These are phyloP conservation scores for Chlorella sp. DNA, from an alignment of 139 green algal species.

Conservation along the genomic window DNA sequence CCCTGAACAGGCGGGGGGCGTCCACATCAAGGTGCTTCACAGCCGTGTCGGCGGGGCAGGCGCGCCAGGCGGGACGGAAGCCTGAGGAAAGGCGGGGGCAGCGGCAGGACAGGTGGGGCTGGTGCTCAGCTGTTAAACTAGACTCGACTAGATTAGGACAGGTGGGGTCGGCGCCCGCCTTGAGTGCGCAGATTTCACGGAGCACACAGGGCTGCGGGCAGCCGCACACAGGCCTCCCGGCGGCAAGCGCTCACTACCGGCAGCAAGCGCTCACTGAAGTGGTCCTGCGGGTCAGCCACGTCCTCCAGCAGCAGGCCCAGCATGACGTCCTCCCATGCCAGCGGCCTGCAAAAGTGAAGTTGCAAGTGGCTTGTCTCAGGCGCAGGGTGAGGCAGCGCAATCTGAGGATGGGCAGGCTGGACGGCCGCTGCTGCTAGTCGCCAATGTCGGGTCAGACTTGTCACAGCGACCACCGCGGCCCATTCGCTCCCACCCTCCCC, in stretches of 20 bases:
- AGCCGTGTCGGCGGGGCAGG: conserved; percentile 53
- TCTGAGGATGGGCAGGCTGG: not conserved
- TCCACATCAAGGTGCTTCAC: conserved; percentile 68
- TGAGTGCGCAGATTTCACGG: too few species aligned
- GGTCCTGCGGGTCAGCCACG: conserved; percentile 30
- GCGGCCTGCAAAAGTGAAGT: not conserved
- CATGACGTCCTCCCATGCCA: conserved; percentile 61
- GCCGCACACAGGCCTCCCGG: not conserved
- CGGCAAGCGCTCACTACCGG: too few species aligned
- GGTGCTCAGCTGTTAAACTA: too few species aligned
- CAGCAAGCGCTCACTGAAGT: conserved; percentile 1
- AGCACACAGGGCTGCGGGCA: not conserved
- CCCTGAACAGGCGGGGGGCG: conserved; percentile 47
- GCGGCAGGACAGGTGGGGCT: too few species aligned
- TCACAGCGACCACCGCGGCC: too few species aligned
- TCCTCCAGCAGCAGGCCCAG: conserved; percentile 58
- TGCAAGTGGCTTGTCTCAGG: not conserved
- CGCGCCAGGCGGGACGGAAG: conserved; percentile 67
- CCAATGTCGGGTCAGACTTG: not conserved
- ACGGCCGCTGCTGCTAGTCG: not conserved
- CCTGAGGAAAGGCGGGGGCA: too few species aligned
- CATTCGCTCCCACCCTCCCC: too few species aligned
- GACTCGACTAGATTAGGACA: too few species aligned
- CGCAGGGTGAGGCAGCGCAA: not conserved
- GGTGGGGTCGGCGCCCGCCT: too few species aligned